Percentiles rank a stretch among this genome's conserved stretches.
Evolutionary conservation across 495 filamentous ascomycete genomes (phyloP).

Genomic region (Penicillium samsonianum): DNA sequence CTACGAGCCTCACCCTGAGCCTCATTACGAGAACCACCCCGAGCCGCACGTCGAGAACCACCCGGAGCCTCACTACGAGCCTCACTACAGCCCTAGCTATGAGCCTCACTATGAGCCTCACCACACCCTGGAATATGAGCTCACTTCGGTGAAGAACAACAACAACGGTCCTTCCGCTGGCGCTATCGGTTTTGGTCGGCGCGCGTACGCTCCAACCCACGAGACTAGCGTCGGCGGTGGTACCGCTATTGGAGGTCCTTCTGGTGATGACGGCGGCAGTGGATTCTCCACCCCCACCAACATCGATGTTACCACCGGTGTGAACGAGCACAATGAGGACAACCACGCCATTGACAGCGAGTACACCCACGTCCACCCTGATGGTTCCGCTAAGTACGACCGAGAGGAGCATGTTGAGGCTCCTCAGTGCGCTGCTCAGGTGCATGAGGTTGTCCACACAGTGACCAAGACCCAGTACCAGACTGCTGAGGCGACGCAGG

Average conservation of each 20-base stretch:
- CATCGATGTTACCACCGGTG: constrained; percentile 20
- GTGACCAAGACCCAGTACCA: constrained; percentile 35
- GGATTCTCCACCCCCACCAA: constrained; percentile 12
- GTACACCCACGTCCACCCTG: constrained; percentile 18
- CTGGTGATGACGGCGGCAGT: constrained; percentile 27
- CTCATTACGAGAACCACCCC: neutral
- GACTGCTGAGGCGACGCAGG: constrained; percentile 20
- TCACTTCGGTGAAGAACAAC: neutral
- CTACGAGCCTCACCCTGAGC: neutral
- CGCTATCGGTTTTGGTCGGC: constrained; percentile 10
- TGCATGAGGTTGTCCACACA: constrained; percentile 33
- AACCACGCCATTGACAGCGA: constrained; percentile 34
- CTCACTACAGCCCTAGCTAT: neutral
- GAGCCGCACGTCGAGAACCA: neutral
- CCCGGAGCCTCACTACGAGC: neutral
- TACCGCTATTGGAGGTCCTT: constrained; percentile 24
- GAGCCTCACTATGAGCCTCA: neutral
- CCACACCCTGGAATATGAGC: neutral
- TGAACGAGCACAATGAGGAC: constrained; percentile 29
- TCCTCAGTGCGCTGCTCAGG: constrained; percentile 19
- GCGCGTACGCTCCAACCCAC: constrained; percentile 23
- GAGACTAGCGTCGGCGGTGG: constrained; percentile 8
- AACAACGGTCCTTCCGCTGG: constrained; percentile 4
- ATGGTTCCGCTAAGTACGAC: neutral
- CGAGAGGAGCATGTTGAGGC: constrained; percentile 9